phyloP scores from a whole-genome alignment of 257 asterid genomes.

The Solanum gracilifrons region DNA sequence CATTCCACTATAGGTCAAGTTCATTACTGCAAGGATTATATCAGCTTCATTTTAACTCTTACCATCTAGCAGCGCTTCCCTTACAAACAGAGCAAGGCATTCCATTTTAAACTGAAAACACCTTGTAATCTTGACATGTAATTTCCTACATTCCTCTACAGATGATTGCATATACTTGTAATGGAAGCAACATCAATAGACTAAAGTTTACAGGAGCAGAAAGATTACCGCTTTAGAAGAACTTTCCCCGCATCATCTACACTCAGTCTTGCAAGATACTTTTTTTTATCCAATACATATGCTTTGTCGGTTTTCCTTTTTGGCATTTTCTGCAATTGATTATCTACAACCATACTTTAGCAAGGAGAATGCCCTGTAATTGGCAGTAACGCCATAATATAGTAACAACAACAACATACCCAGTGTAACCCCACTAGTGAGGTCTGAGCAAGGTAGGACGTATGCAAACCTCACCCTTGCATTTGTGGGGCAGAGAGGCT shows the following conservation, averaged over 20 bases:
- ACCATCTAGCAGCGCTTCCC: neutral
- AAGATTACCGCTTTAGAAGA: slow-evolving; percentile 73
- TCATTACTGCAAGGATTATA: neutral
- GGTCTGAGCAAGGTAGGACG: neutral
- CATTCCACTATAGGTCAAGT: neutral
- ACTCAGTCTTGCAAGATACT: slow-evolving; percentile 93
- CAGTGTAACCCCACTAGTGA: neutral
- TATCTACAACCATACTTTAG: slow-evolving; percentile 58
- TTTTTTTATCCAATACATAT: slow-evolving; percentile 79
- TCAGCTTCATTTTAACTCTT: neutral
- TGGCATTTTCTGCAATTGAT: slow-evolving; percentile 99
- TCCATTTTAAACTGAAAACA: neutral
- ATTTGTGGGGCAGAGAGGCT: neutral
- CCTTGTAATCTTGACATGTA: neutral
- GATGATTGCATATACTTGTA: neutral
- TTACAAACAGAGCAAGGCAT: neutral
- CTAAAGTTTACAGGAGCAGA: neutral
- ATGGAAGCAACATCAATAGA: neutral
- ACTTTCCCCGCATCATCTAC: slow-evolving; percentile 88
- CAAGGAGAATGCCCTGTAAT: slow-evolving; percentile 3
- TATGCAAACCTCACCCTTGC: neutral
- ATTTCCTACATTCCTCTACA: neutral
- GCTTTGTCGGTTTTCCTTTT: slow-evolving; percentile 94
- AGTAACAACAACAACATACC: neutral
- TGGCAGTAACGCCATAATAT: neutral